Base-by-base conservation (phyloP, 768 basidiomycete species). In the Pleurotus platypus region DNA sequence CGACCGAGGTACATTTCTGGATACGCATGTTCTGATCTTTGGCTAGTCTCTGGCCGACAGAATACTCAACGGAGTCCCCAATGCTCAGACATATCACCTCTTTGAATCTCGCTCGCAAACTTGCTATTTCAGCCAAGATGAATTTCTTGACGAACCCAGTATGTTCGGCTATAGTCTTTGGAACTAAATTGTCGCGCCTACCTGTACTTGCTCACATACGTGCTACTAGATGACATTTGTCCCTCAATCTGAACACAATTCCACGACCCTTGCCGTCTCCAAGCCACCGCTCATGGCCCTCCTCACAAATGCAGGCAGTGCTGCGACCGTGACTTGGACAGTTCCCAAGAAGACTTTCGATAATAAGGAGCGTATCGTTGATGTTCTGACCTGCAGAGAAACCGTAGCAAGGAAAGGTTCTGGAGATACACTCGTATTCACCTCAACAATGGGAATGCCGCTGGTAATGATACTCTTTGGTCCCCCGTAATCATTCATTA, bases 261-360 rank as follows among this genome's bases (percentile, higher is more conserved):
- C 70, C 3, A 70, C 75, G 50, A 68, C 75, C 0, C 65, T 86
- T 27, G 78, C 72, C 1, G 64, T 85, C 37, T 82, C 74, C 39
- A 86, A 86, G 61, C 74, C 77, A 0, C 84, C 85, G 1, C 66
- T 87, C 59, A 74, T 85, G 45, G 69, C 79, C 5, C 76, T 86
- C 35, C 64, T 86, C 59, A 80, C 85, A 3, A 86, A 86, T 67
- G 64, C 71, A 38, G 85, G 84, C 35, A 72, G 64, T 51, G 58
- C 64, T 46, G 70, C 71, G n/a, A 63, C 69, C 12, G 65, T 69
- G 22, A 66, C 58, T 22, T 85, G 81, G 81, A 74, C 65, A 18
- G 72, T 82, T 38, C 72, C 68, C 13, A 62, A 61, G 37, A 61
- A 64, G 9, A 46, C 71, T 4, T 84, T 77, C 70, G 58, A 66